phyloP scores from a whole-genome alignment of 306 rosid genomes.

The Argentina anserina region DNA sequence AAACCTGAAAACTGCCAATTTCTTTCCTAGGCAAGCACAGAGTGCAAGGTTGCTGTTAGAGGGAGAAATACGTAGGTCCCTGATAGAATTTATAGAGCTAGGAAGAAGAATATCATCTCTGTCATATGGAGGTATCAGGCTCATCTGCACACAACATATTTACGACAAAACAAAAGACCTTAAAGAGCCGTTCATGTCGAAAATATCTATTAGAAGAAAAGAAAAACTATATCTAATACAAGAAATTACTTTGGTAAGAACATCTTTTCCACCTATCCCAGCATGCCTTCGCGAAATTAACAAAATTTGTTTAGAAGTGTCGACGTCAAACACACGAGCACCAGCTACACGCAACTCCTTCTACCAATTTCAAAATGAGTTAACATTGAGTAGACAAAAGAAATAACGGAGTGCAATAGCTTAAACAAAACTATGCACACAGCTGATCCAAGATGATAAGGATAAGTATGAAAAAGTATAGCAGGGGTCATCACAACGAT shows the following conservation, averaged over 20 bases:
- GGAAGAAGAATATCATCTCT: constrained; percentile 73
- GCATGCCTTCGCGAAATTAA: constrained; percentile 65
- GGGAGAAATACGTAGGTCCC: constrained; percentile 71
- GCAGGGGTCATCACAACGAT: not conserved
- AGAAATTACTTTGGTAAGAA: constrained; percentile 65
- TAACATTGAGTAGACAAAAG: constrained; percentile 10
- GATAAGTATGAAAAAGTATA: not conserved
- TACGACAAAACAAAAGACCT: constrained; percentile 10
- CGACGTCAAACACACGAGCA: constrained; percentile 66
- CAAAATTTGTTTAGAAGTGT: constrained; percentile 56
- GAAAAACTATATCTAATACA: constrained; percentile 14
- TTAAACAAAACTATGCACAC: not conserved
- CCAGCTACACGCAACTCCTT: constrained; percentile 55
- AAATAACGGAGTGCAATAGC: too few relatives aligned
- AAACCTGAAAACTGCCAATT: constrained; percentile 78
- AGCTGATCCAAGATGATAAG: not conserved
- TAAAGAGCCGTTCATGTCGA: constrained; percentile 9
- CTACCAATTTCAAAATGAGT: constrained; percentile 42
- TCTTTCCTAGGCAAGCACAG: constrained; percentile 65
- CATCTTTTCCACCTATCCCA: constrained; percentile 41
- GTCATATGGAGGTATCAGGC: constrained; percentile 79
- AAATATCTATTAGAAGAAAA: constrained; percentile 17
- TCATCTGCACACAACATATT: constrained; percentile 53
- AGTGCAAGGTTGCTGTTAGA: constrained; percentile 51
- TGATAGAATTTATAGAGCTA: constrained; percentile 43